A percentile compares a stretch with the other conserved stretches of the same genome.
phyloP scores from a whole-genome alignment of 169 alveolate species.

The Cyclospora cayetanensis region DNA sequence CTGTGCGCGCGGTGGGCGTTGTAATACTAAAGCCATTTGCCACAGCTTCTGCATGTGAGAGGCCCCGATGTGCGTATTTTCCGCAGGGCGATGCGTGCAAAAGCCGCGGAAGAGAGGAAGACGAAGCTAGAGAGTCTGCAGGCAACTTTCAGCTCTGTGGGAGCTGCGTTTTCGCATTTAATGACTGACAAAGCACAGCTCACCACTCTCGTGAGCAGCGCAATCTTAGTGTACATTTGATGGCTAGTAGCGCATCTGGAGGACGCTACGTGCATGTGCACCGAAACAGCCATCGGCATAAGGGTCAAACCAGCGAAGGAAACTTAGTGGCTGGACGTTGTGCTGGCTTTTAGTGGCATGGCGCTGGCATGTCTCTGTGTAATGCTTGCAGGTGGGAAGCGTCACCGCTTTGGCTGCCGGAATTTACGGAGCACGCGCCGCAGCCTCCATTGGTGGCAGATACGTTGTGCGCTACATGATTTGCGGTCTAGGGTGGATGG shows the following conservation, averaged over 20 bases:
- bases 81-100: constrained; percentile 82
- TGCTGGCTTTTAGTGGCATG: no score
- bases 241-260: no score
- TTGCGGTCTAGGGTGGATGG: background rate
- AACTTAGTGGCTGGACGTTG: no score
- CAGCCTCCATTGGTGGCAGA: constrained; percentile 31
- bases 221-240: no score
- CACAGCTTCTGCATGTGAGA: no score
- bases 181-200: constrained; percentile 82
- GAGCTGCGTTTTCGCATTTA: constrained; percentile 80
- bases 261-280: no score
- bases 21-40: no score
- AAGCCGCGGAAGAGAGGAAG: constrained; percentile 90
- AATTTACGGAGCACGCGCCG: constrained; percentile 72
- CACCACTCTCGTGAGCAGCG: constrained; percentile 75
- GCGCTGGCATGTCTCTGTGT: background rate
- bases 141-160: constrained; percentile 85
- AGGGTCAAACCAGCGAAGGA: no score
- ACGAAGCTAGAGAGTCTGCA: constrained; percentile 91
- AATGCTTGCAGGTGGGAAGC: constrained; percentile 62
- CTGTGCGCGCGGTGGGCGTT: no score
- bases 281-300: no score
- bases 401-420: constrained; percentile 67
- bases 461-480: constrained; percentile 20
- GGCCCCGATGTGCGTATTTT: no score